These are phyloP conservation scores for Aspergillus jensenii DNA, from an alignment of 2,329 filamentous ascomycete species.

Conservation along the genomic window DNA sequence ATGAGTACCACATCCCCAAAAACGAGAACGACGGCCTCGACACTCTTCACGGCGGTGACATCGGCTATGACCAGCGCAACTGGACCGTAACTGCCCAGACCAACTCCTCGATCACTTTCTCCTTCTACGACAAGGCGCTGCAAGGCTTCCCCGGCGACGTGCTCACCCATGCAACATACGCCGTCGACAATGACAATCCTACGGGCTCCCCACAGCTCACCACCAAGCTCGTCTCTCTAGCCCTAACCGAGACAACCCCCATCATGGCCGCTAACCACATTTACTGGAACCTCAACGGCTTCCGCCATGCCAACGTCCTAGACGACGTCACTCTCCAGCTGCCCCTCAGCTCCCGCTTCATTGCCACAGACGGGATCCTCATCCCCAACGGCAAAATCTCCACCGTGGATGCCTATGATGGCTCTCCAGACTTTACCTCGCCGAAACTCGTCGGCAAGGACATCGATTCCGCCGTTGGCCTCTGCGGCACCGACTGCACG, in stretches of 20 bases:
- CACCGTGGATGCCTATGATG: constrained; percentile 65
- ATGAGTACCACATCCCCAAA: constrained; percentile 48
- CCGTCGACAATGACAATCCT: constrained; percentile 42
- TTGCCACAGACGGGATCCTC: constrained; percentile 59
- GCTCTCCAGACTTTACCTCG: constrained; percentile 62
- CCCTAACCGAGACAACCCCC: constrained; percentile 47
- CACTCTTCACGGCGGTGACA: constrained; percentile 52
- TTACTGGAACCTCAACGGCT: constrained; percentile 54
- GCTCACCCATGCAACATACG: constrained; percentile 47
- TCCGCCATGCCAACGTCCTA: constrained; percentile 44
- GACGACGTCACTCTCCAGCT: constrained; percentile 47
- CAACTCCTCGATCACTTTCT: constrained; percentile 46
- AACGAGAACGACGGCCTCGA: constrained; percentile 54
- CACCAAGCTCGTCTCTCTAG: constrained; percentile 44
- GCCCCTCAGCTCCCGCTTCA: constrained; percentile 46
- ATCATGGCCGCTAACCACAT: constrained; percentile 54
- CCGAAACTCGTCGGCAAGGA: constrained; percentile 78
- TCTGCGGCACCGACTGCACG: constrained; percentile 79
- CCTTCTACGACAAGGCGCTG: constrained; percentile 43
- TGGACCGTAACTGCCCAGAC: constrained; percentile 49
- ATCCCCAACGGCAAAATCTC: constrained; percentile 76
- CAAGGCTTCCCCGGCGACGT: constrained; percentile 50
- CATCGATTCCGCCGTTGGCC: constrained; percentile 62
- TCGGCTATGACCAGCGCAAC: constrained; percentile 51
- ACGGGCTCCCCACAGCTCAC: constrained; percentile 45